A percentile compares a stretch with the other conserved stretches of the same genome.
phyloP scores from a whole-genome alignment of 768 basidiomycete species.

The Suillus bovinus region DNA sequence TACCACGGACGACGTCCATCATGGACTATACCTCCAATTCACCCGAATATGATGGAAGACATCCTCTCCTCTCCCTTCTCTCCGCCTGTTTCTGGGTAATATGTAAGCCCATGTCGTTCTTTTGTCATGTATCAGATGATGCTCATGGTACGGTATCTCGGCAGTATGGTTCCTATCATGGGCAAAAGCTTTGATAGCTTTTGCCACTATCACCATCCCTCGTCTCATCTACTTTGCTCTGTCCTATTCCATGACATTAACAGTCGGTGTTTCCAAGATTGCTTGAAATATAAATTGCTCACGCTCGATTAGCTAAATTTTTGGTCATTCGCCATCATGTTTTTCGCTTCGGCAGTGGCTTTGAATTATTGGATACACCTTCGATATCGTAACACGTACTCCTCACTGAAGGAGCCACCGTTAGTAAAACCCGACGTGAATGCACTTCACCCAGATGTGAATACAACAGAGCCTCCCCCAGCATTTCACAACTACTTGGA shows the following conservation, averaged over 20 bases:
- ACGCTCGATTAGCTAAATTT: slow-evolving; percentile 71
- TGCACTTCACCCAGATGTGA: slow-evolving; percentile 90
- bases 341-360: slow-evolving; percentile 61
- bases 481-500: slow-evolving; percentile 96
- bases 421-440: slow-evolving; percentile 81
- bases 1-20: slow-evolving; percentile 6
- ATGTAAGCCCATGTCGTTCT: slow-evolving; percentile 46
- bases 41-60: slow-evolving; percentile 42
- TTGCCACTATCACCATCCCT: slow-evolving; percentile 83
- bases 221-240: slow-evolving; percentile 73
- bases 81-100: slow-evolving; percentile 87
- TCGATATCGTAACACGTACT: slow-evolving; percentile 75
- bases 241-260: slow-evolving; percentile 88
- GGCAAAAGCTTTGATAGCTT: slow-evolving; percentile 69
- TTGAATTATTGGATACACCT: slow-evolving; percentile 86
- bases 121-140: slow-evolving; percentile 11
- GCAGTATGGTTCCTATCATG: slow-evolving; percentile 84
- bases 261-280: slow-evolving; percentile 46
- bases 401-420: slow-evolving; percentile 77
- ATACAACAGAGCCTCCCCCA: slow-evolving; percentile 67
- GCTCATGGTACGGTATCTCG: slow-evolving; percentile 5
- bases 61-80: slow-evolving; percentile 74
- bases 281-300: slow-evolving; percentile 7
- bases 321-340: slow-evolving; percentile 84
- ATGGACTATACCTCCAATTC: slow-evolving; percentile 26